These are phyloP conservation scores for Trichoderma endophyticum DNA, from an alignment of 2,329 filamentous ascomycete genomes.

Conservation along the genomic window DNA sequence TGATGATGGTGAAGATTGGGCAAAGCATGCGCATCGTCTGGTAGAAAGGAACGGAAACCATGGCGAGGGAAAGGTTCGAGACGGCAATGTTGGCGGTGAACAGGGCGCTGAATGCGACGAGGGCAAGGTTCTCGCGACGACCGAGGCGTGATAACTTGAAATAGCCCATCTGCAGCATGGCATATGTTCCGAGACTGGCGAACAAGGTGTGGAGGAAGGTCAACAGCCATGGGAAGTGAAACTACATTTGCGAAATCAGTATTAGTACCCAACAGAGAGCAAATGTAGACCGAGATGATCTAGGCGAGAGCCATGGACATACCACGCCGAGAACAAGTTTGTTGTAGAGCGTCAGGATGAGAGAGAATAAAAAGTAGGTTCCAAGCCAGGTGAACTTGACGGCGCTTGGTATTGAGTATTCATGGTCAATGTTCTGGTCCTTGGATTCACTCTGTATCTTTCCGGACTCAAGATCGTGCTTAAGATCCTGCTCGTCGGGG, in stretches of 20 bases:
- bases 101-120: conserved; percentile 57
- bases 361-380: conserved; percentile 50
- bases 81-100: conserved; percentile 64
- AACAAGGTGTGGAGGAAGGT: conserved; percentile 58
- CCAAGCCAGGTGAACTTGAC: conserved; percentile 50
- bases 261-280: neutral
- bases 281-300: neutral
- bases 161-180: conserved; percentile 49
- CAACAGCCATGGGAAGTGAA: conserved; percentile 59
- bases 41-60: conserved; percentile 65
- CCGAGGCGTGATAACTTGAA: conserved; percentile 52
- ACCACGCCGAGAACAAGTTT: conserved; percentile 54
- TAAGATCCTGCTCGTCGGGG: conserved; percentile 31
- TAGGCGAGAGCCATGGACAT: conserved; percentile 24
- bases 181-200: conserved; percentile 54
- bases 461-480: conserved; percentile 27
- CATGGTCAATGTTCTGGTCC: conserved; percentile 40
- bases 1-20: conserved; percentile 59
- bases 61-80: conserved; percentile 59
- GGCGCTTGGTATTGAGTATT: conserved; percentile 43
- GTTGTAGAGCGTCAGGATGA: conserved; percentile 55
- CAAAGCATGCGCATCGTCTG: conserved; percentile 61
- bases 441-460: conserved; percentile 28
- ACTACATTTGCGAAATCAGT: conserved; percentile 35
- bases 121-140: conserved; percentile 51